Conservation (phyloP, 2,329 filamentous ascomycete species). For the Dactylonectria estremocensis region DNA sequence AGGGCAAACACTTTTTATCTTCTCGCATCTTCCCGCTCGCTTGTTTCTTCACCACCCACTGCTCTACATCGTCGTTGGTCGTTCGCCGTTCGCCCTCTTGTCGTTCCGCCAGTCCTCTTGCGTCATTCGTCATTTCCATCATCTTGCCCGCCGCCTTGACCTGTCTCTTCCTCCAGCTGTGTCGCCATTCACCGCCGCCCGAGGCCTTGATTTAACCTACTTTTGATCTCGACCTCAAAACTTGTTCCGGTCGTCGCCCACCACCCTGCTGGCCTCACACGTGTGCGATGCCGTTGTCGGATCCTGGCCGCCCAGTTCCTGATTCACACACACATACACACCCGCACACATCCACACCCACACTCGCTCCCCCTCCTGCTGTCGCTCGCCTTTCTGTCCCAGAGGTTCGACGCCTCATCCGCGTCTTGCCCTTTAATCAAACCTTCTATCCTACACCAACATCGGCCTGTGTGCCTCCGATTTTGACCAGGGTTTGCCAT, state of each 20-base stretch:
- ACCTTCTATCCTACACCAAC: conserved; percentile 20
- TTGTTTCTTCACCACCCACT: conserved; percentile 15
- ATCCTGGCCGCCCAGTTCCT: conserved; percentile 37
- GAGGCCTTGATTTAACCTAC: conserved; percentile 17
- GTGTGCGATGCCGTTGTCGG: conserved; percentile 37
- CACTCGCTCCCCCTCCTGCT: conserved; percentile 18
- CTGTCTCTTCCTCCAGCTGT: neutral
- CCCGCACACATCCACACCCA: conserved; percentile 24
- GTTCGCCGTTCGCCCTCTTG: neutral
- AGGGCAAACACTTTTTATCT: conserved; percentile 44
- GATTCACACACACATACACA: conserved; percentile 44
- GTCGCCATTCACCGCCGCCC: conserved; percentile 11
- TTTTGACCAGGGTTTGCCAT: conserved; percentile 16
- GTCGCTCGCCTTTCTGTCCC: conserved; percentile 14
- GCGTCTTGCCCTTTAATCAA: conserved; percentile 14
- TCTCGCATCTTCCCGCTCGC: conserved; percentile 32
- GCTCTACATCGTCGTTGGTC: conserved; percentile 15
- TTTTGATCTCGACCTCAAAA: conserved; percentile 21
- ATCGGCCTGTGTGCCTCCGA: conserved; percentile 16
- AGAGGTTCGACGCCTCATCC: conserved; percentile 19
- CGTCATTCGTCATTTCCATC: conserved; percentile 9
- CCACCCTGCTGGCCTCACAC: conserved; percentile 31
- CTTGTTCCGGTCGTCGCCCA: conserved; percentile 36
- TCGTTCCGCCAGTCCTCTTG: neutral
- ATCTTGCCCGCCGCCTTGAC: conserved; percentile 14